Base-by-base conservation (phyloP, 2,329 filamentous ascomycete genomes). In the Phyllosticta citribraziliensis region DNA sequence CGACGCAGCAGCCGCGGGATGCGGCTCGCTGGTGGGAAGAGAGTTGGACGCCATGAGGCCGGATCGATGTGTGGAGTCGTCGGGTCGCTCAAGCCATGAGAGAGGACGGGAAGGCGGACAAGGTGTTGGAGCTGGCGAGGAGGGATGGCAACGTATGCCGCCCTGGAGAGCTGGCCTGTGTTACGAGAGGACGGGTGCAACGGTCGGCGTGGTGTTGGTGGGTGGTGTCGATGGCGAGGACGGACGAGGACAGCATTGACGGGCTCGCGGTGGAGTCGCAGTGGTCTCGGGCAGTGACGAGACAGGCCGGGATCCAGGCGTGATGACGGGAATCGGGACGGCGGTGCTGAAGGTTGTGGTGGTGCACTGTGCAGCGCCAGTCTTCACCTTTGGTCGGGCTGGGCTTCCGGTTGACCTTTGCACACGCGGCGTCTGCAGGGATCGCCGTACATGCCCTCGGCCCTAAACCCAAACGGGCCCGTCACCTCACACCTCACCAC, bases 1-100 rank as follows among this genome's bases (percentile, higher is more conserved):
- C 62, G 69, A 67, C 14, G 64, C 66, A 40, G 51, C 52, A 52
- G 56, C 54, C 25, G 62, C 56, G 53, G 58, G 59, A 51, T 33
- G 55, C 25, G 56, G 59, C 59, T 57, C 62, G 56, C 25, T 55
- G 30, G 19, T 24, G 22, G 55, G 12, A 12, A 52, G 25, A 30
- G 60, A 56, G 52, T 52, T 55, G 55, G 40, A 62, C 30, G 62
- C 60, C 62, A 62, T 62, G 51, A 55, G 54, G 58, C 52, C 51
- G 47, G 40, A 27, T 63, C 50, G 55, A 47, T 60, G 54, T 25
- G 52, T 50, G 24, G 35, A 33, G 19, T 25, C 51, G 17, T n/a
- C 30, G 20, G 33, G 20, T 40, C 40, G 51, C 50, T 63, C 55
- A 62, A 62, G 62, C 58, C 58, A 62, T 63, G 62, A 55, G 59